Percentiles rank a stretch among this genome's conserved stretches.
Conservation (phyloP, 2,329 filamentous ascomycete genomes). For the Dichotomopilus funicola region DNA sequence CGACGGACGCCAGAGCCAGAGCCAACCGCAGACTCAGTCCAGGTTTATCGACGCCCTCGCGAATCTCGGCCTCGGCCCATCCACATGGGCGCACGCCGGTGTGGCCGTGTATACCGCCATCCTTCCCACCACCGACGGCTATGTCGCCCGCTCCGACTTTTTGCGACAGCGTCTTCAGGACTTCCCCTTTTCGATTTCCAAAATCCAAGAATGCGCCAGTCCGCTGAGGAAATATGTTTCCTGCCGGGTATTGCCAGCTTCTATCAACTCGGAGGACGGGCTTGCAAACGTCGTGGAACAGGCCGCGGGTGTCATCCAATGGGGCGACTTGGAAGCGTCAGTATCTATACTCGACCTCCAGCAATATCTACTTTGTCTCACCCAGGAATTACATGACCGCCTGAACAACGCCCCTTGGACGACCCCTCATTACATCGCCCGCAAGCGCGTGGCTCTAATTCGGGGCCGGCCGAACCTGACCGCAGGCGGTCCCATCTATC, state of each 20-base stretch:
- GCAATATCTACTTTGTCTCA: conserved; percentile 10
- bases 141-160: conserved; percentile 19
- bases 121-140: conserved; percentile 16
- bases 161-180: conserved; percentile 20
- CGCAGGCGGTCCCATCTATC: conserved; percentile 20
- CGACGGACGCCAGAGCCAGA: neutral
- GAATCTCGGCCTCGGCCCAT: conserved; percentile 11
- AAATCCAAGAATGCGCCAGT: conserved; percentile 9
- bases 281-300: conserved; percentile 13
- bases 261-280: conserved; percentile 7
- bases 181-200: conserved; percentile 15
- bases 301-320: conserved; percentile 21
- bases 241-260: neutral
- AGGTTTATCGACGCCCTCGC: conserved; percentile 9
- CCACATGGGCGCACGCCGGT: conserved; percentile 6
- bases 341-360: conserved; percentile 16
- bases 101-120: conserved; percentile 20
- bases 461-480: conserved; percentile 21
- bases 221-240: conserved; percentile 12
- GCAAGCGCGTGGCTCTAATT: conserved; percentile 20
- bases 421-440: conserved; percentile 9
- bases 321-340: conserved; percentile 13
- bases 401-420: conserved; percentile 19
- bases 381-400: conserved; percentile 17
- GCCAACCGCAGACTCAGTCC: neutral